Base-by-base conservation (phyloP, 176 grass and related monocot genomes). In the Avena eriantha region DNA sequence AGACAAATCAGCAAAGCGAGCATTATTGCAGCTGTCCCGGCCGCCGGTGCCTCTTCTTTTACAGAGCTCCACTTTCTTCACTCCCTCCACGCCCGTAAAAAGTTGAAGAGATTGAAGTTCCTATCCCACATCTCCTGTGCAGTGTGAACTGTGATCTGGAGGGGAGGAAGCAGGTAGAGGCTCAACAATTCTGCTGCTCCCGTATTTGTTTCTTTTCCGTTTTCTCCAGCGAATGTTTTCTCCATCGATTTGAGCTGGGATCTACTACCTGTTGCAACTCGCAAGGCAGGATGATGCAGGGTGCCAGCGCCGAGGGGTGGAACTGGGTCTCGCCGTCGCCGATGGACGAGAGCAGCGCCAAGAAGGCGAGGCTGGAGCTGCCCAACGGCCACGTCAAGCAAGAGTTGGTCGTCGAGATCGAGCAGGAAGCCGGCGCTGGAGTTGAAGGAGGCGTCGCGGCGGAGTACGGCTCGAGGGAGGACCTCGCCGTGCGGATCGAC, bases 401-500 rank as follows among this genome's bases (percentile, higher is more conserved):
- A 60, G 84, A 80, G 15, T 1, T 34, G 8, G 26, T 23, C 23
- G 22, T 4, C 39, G 36, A n/a, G n/a, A n/a, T 39, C 5, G 39
- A 1, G 72, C 72, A 58, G 4, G 73, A 41, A 18, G 43, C 83
- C 7, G 64, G 2, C 8, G 41, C 39, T 14, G 55, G 19, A 41
- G 21, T 1, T 15, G 67, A 3, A 0, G 5, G 0, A 2, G 16
- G 35, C 12, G 1, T 23, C 13, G 59, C 33, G 17, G 18, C 19
- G 24, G 63, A 21, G 12, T 23, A 3, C 58, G 36, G 17, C 23
- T 22, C 61, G 50, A 31, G 3, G 51, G 12, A 3, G 67, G 77
- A 80, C 41, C 13, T 86, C 65, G 36, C 24, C 8, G 39, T 86
- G 24, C 33, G 8, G 66, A 36, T 87, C 26, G 43, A 73, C 54